These are phyloP conservation scores for Macrophomina pseudophaseolina DNA, from an alignment of 2,329 filamentous ascomycete species.

Conservation along the genomic window DNA sequence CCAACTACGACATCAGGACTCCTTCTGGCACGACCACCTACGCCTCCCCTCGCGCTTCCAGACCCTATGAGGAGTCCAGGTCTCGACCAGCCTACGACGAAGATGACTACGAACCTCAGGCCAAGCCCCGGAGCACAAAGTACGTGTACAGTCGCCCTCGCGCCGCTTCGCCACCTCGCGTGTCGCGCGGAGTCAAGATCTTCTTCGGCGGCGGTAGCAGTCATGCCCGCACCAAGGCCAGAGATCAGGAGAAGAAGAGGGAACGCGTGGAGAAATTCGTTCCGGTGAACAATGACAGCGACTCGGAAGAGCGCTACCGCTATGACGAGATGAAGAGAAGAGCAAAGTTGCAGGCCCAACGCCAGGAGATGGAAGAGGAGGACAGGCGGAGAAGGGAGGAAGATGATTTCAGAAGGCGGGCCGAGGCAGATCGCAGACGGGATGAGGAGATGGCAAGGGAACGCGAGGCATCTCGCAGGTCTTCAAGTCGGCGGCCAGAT, in stretches of 20 bases:
- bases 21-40: slow-evolving; percentile 27
- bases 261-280: slow-evolving; percentile 18
- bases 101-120: slow-evolving; percentile 16
- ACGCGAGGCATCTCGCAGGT: slow-evolving; percentile 29
- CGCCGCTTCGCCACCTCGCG: slow-evolving; percentile 3
- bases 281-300: slow-evolving; percentile 17
- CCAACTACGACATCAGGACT: slow-evolving; percentile 33
- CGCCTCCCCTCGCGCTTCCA: slow-evolving; percentile 26
- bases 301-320: slow-evolving; percentile 29
- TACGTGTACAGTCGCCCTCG: slow-evolving; percentile 2
- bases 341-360: not conserved
- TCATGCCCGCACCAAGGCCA: slow-evolving; percentile 1
- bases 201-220: slow-evolving; percentile 28
- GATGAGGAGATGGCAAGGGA: slow-evolving; percentile 16
- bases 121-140: slow-evolving; percentile 11
- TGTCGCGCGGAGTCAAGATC: not conserved
- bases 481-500: slow-evolving; percentile 15
- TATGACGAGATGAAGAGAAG: slow-evolving; percentile 41
- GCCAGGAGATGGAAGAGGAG: slow-evolving; percentile 33
- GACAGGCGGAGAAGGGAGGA: slow-evolving; percentile 46
- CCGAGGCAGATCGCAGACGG: slow-evolving; percentile 29
- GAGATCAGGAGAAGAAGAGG: slow-evolving; percentile 23
- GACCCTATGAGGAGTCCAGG: slow-evolving; percentile 37
- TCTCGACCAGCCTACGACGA: slow-evolving; percentile 29
- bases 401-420: slow-evolving; percentile 38